Base-by-base conservation (phyloP, 345 rosid genomes). In the Ricinus communis region DNA sequence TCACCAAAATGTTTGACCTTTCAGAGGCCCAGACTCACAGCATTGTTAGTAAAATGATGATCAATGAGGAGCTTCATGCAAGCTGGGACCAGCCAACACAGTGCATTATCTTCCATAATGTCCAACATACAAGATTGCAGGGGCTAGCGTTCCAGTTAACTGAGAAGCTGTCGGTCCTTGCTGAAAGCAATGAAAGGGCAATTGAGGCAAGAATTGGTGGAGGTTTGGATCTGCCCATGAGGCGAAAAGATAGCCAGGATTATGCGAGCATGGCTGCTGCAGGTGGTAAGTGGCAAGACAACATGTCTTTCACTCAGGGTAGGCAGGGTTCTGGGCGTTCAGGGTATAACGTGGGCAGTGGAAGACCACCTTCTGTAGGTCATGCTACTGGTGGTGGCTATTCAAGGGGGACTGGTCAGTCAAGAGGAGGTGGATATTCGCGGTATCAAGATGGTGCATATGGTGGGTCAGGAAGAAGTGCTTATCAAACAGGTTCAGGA, bases 51-150 rank as follows among this genome's bases (percentile, higher is more conserved):
- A 93, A 88, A 85, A 86, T 91, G 97, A 88, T 91, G 93, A 85
- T 91, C 72, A 86, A 80, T 19, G 91, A 91, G 68, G 93, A 91
- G 77, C 90, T 91, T 30, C 84, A 74, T 28, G 93, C 95, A 41
- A 85, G 85, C 65, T 93, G 97, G 98, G 97, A 93, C 79, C 97
- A 93, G 80, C 93, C 97, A 43, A 88, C 93, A 14, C 76, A 45
- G 4, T 89, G 96, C 67, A 65, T 91, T 10, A 66, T 89, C 79
- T 88, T 93, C 92, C 94, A 85, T n/a, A 86, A 87, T 33, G 86
- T 88, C 24, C 85, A 86, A 81, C 85, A 85, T 68, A 75, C 87
- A 28, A 91, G 89, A 85, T 38, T 91, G 70, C 98, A 93, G 79
- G 76, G 85, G 36, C 75, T 93, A 71, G 92, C 96, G 6, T 93